Base-by-base conservation (phyloP, 257 asterid genomes). In the Paraleonurus japonicus region DNA sequence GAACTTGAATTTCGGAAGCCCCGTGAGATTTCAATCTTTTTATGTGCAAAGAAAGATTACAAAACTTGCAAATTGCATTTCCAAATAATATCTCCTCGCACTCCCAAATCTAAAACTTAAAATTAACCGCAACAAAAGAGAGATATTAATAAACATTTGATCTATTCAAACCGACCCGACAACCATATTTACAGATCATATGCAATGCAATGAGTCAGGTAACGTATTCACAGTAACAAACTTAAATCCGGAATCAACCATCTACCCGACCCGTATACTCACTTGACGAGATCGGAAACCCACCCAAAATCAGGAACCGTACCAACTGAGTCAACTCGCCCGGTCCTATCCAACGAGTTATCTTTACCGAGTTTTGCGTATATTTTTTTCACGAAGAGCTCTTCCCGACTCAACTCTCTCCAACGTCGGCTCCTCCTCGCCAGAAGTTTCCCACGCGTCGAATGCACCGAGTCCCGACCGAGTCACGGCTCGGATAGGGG, bases 251-350 rank as follows among this genome's bases (percentile, higher is more conserved):
- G 27, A 22, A 33, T 22, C 10, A 27, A 11, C n/a, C 27, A 62
- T 75, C 62, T 60, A 69, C 81, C 81, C 30, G 32, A 61, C 30
- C 57, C 70, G 24, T 13, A 30, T 12, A 0, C 15, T 78, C 80
- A 87, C 2, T 84, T 82, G 7, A 90, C 78, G 12, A 88, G 87
- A 27, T 90, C 89, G 0, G 89, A 85, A 19, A 86, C 86, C 96
- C 90, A 89, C 53, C 82, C 95, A 5, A 79, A 35, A 71, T 75
- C 78, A 0, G 83, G 83, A 16, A 4, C 71, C 1, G 72, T 0
- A 5, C 64, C 5, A 41, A 28, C 54, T 63, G 65, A 26, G 23
- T 59, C 71, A 4, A 8, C 66, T 20, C 69, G 69, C 12, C 30
- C 81, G 19, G 53, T 60, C 66, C 86, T 73, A 32, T 75, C 75